Conservation (phyloP, 2,329 filamentous ascomycete species). For the Calonectria multiphialidica region DNA sequence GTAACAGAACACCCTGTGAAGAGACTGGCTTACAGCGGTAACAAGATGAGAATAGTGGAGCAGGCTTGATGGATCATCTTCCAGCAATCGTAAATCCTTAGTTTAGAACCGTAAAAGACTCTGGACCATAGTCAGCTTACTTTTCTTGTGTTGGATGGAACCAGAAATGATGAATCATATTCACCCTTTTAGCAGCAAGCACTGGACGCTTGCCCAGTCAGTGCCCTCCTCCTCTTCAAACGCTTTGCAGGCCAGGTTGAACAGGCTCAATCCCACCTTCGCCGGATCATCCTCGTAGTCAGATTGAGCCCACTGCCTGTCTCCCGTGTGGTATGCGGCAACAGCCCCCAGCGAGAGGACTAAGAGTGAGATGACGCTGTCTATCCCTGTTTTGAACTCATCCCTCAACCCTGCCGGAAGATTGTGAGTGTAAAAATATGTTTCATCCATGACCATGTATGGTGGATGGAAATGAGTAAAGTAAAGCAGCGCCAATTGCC, state of each 20-base stretch:
- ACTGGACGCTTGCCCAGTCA: conserved; percentile 28
- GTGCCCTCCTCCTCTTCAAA: conserved; percentile 17
- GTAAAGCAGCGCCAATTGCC: conserved; percentile 21
- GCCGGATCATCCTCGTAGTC: conserved; percentile 1
- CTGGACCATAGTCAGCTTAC: background rate
- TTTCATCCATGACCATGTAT: conserved; percentile 26
- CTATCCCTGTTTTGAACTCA: conserved; percentile 13
- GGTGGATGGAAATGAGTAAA: conserved; percentile 30
- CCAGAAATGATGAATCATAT: no score
- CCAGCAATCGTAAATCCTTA: conserved; percentile 28
- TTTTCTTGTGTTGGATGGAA: background rate
- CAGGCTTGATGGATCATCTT: conserved; percentile 27
- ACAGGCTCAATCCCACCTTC: conserved; percentile 10
- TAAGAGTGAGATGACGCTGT: conserved; percentile 10
- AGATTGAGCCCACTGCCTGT: conserved; percentile 12
- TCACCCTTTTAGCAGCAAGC: conserved; percentile 30
- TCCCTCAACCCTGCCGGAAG: background rate
- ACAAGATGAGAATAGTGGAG: conserved; percentile 23
- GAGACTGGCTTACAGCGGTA: conserved; percentile 5
- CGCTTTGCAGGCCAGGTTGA: conserved; percentile 23
- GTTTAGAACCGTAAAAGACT: conserved; percentile 27
- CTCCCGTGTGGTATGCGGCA: conserved; percentile 16
- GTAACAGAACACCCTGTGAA: rapidly evolving
- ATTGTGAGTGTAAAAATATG: conserved; percentile 17
- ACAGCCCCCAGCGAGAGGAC: conserved; percentile 21